Percentiles rank a stretch among this genome's conserved stretches.
Evolutionary conservation across 2,329 filamentous ascomycete genomes (phyloP).

Genomic region (Diaporthe capsici): DNA sequence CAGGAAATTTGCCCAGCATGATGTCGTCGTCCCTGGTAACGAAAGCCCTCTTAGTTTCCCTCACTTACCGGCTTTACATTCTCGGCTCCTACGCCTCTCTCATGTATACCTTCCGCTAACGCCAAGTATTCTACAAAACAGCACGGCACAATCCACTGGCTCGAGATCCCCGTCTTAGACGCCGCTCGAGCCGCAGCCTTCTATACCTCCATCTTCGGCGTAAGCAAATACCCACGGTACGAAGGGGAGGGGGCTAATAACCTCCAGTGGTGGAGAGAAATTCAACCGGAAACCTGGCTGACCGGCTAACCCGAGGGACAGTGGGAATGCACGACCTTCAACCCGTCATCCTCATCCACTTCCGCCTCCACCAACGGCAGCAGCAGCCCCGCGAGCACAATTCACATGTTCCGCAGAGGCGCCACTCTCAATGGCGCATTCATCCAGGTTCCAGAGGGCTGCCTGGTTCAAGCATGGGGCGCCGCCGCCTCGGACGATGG

Average conservation of each 20-base stretch:
- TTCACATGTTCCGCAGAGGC: slow-evolving; percentile 54
- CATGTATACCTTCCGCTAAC: not conserved
- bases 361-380: slow-evolving; percentile 37
- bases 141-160: slow-evolving; percentile 55
- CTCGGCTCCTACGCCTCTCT: not conserved
- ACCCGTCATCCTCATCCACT: slow-evolving; percentile 35
- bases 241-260: not conserved
- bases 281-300: not conserved
- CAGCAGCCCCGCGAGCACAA: slow-evolving; percentile 45
- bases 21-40: slow-evolving; percentile 2
- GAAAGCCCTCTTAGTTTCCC: not conserved
- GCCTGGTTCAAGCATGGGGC: slow-evolving; percentile 51
- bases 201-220: slow-evolving; percentile 53
- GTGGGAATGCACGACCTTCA: slow-evolving; percentile 50
- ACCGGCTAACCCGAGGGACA: not conserved
- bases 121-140: slow-evolving; percentile 2
- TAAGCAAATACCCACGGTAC: not conserved
- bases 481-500: slow-evolving; percentile 38
- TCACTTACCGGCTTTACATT: not conserved
- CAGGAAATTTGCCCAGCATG: not conserved
- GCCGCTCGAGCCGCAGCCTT: slow-evolving; percentile 54
- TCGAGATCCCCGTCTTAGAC: slow-evolving; percentile 55
- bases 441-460: slow-evolving; percentile 50
- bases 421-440: slow-evolving; percentile 49
- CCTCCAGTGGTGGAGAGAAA: not conserved